Conservation (phyloP, 306 rosid genomes). For the Styphnolobium japonicum region DNA sequence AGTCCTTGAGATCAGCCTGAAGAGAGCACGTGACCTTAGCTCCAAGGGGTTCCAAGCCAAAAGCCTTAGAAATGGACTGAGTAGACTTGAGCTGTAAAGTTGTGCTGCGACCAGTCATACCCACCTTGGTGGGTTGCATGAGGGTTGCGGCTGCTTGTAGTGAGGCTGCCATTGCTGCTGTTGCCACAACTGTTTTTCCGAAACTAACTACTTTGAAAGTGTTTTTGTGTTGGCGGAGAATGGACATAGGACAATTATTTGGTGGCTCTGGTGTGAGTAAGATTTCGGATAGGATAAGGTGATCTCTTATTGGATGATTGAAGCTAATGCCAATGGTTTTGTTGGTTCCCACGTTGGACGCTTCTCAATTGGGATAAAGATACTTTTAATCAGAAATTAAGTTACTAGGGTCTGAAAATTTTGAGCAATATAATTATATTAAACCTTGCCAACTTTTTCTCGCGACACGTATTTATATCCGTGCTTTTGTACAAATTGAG, state of each 20-base stretch:
- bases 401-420: constrained; percentile 11
- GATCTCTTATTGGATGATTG: constrained; percentile 57
- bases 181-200: background rate
- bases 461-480: too few species aligned
- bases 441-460: too few species aligned
- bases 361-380: constrained; percentile 41
- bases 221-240: constrained; percentile 31
- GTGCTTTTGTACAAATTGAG: too few species aligned
- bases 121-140: constrained; percentile 79
- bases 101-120: constrained; percentile 33
- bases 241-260: constrained; percentile 28
- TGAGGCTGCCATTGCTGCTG: constrained; percentile 86
- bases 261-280: constrained; percentile 47
- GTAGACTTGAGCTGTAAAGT: constrained; percentile 58
- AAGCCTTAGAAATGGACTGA: constrained; percentile 44
- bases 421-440: too few species aligned
- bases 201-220: constrained; percentile 13
- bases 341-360: constrained; percentile 48
- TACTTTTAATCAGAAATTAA: constrained; percentile 18
- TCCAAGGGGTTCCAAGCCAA: constrained; percentile 30
- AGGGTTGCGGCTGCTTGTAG: constrained; percentile 89
- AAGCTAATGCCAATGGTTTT: constrained; percentile 33
- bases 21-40: constrained; percentile 38
- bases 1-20: constrained; percentile 49
- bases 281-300: constrained; percentile 93